phyloP scores from a whole-genome alignment of 805 yeast species.

The Helenozyma rhizophorensis region DNA sequence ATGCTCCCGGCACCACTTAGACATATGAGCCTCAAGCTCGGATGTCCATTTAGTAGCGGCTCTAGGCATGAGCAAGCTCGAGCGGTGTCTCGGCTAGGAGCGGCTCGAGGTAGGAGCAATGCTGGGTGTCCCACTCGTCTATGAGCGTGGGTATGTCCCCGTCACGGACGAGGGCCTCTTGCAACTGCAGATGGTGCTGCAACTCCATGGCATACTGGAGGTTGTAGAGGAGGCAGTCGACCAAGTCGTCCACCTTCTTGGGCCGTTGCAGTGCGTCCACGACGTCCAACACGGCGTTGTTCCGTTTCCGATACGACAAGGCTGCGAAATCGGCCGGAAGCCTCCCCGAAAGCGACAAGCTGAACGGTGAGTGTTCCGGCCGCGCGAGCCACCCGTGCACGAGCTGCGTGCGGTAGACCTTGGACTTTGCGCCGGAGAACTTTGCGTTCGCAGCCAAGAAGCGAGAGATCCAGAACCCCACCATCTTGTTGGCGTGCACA shows the following conservation, averaged over 20 bases:
- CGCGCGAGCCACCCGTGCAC: slow-evolving; percentile 14
- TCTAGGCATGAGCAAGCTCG: too few species aligned
- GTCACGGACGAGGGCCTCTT: not conserved
- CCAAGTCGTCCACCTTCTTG: slow-evolving; percentile 59
- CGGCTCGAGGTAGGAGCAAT: slow-evolving; percentile 7
- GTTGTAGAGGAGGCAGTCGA: slow-evolving; percentile 63
- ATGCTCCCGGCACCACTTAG: too few species aligned
- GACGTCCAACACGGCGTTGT: slow-evolving; percentile 5
- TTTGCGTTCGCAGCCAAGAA: slow-evolving; percentile 18
- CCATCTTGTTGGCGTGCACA: slow-evolving; percentile 33
- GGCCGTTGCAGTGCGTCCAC: slow-evolving; percentile 3
- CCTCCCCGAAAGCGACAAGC: slow-evolving; percentile 1
- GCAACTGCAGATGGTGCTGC: slow-evolving; percentile 7
- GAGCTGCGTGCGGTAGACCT: slow-evolving; percentile 6
- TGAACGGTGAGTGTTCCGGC: slow-evolving; percentile 10
- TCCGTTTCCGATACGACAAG: slow-evolving; percentile 5
- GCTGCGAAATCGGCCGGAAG: slow-evolving; percentile 5
- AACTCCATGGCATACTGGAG: slow-evolving; percentile 9
- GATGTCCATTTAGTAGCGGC: too few species aligned
- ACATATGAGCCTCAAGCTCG: too few species aligned
- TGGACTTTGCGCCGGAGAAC: slow-evolving; percentile 9
- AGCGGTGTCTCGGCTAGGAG: slow-evolving; percentile 1
- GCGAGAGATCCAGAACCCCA: slow-evolving; percentile 35
- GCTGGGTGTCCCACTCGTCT: slow-evolving; percentile 11
- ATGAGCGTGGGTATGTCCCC: slow-evolving; percentile 4